A percentile compares a stretch with the other conserved stretches of the same genome.
phyloP scores from a whole-genome alignment of 73 alveolate species.

The Paramecium caudatum region DNA sequence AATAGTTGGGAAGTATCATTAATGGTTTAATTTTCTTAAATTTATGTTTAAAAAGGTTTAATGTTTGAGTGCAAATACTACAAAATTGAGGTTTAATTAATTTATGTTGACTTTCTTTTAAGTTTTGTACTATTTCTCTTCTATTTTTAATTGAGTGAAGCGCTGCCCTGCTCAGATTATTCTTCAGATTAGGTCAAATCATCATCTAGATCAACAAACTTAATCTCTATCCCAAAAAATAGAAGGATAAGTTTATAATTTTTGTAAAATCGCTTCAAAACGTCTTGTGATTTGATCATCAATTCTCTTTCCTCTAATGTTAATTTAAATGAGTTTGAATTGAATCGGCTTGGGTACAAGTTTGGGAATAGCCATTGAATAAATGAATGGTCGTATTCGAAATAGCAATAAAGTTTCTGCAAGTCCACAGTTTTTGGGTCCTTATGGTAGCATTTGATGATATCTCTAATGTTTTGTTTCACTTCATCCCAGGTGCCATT shows the following conservation, averaged over 20 bases:
- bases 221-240: slow-evolving; percentile 1
- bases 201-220: too few relatives aligned
- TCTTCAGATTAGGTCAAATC: too few relatives aligned
- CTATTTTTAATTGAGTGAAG: too few relatives aligned
- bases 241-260: neutral
- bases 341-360: slow-evolving; percentile 28
- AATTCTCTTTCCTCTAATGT: slow-evolving; percentile 20
- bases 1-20: too few relatives aligned
- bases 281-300: neutral
- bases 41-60: too few relatives aligned
- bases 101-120: too few relatives aligned
- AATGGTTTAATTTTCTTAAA: too few relatives aligned
- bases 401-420: neutral
- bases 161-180: too few relatives aligned
- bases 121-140: too few relatives aligned
- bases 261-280: neutral
- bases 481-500: neutral
- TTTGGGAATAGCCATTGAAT: slow-evolving; percentile 66
- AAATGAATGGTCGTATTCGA: slow-evolving; percentile 54
- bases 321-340: slow-evolving; percentile 12
- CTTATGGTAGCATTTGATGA: neutral
- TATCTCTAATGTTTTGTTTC: neutral
- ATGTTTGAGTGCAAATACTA: too few relatives aligned
- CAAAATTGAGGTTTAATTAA: too few relatives aligned
- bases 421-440: neutral